Evolutionary conservation across 2,329 filamentous ascomycete genomes (phyloP).

Genomic region (Diaporthe citriasiana): DNA sequence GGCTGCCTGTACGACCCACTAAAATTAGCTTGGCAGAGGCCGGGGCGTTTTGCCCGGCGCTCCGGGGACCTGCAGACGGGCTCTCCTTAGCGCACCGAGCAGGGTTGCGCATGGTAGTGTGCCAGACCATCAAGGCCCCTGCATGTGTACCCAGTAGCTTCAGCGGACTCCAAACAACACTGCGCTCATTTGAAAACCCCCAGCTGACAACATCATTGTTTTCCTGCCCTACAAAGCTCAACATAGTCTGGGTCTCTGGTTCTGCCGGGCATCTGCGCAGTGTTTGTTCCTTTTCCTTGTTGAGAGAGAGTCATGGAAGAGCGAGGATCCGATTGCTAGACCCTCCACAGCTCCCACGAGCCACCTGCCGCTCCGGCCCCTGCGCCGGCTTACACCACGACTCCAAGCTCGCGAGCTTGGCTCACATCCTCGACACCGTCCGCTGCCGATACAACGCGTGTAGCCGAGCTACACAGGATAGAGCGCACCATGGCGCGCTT

Average conservation of each 20-base stretch:
- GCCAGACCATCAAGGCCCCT: slow-evolving; percentile 31
- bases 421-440: neutral
- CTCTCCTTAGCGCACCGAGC: no score
- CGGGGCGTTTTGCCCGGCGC: no score
- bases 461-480: slow-evolving; percentile 35
- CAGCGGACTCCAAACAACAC: slow-evolving; percentile 21
- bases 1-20: no score
- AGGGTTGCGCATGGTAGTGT: no score
- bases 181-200: slow-evolving; percentile 26
- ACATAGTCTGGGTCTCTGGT: neutral
- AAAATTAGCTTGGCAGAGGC: slow-evolving; percentile 34
- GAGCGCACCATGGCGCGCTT: slow-evolving; percentile 64
- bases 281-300: neutral
- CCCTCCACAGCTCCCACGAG: slow-evolving; percentile 21
- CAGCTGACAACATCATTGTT: slow-evolving; percentile 16
- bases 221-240: neutral
- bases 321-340: slow-evolving; percentile 20
- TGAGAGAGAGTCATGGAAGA: slow-evolving; percentile 38
- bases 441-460: slow-evolving; percentile 23
- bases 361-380: slow-evolving; percentile 4
- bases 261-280: neutral
- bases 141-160: neutral
- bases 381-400: slow-evolving; percentile 4
- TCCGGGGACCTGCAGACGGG: no score
- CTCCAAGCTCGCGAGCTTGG: neutral